A percentile compares a stretch with the other conserved stretches of the same genome.
Evolutionary conservation across 208 protist species (phyloP).

Genomic region (Leishmania tarentolae): DNA sequence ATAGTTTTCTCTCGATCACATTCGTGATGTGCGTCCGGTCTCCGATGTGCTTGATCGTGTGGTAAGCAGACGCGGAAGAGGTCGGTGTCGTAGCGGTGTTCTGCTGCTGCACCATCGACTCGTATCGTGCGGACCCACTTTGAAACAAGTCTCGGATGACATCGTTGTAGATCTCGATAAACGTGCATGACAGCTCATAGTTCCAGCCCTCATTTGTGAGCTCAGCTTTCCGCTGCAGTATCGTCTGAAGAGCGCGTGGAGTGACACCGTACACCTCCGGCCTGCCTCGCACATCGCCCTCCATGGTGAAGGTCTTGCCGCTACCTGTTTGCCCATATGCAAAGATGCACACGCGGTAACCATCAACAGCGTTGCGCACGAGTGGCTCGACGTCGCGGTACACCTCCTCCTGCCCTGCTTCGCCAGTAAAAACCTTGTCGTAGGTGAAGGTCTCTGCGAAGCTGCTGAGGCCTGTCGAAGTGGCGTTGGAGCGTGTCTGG

Average conservation of each 20-base stretch:
- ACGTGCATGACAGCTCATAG: constrained; percentile 74
- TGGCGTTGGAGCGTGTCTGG: constrained; percentile 66
- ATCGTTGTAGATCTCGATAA: constrained; percentile 95
- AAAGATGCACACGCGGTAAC: constrained; percentile 91
- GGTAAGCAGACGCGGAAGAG: constrained; percentile 42
- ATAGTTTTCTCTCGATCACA: constrained; percentile 50
- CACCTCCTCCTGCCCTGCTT: constrained; percentile 57
- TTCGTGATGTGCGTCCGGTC: constrained; percentile 70
- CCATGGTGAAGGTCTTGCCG: constrained; percentile 94
- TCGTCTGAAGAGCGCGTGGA: constrained; percentile 77
- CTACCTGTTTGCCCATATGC: constrained; percentile 94
- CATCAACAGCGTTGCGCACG: constrained; percentile 91
- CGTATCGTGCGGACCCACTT: constrained; percentile 58
- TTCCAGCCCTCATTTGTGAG: constrained; percentile 78
- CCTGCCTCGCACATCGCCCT: constrained; percentile 46
- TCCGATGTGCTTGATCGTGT: constrained; percentile 70
- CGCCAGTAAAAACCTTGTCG: constrained; percentile 52
- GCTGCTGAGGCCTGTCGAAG: constrained; percentile 54
- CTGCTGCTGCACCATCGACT: constrained; percentile 27
- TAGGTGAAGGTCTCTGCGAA: constrained; percentile 48
- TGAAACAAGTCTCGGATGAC: constrained; percentile 86
- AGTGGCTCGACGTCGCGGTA: constrained; percentile 91
- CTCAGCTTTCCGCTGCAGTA: constrained; percentile 67
- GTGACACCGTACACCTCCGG: constrained; percentile 72
- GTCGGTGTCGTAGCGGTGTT: neutral